Base-by-base conservation (phyloP, 192 early-diverging fungal species). In the Linnemannia schmuckeri region DNA sequence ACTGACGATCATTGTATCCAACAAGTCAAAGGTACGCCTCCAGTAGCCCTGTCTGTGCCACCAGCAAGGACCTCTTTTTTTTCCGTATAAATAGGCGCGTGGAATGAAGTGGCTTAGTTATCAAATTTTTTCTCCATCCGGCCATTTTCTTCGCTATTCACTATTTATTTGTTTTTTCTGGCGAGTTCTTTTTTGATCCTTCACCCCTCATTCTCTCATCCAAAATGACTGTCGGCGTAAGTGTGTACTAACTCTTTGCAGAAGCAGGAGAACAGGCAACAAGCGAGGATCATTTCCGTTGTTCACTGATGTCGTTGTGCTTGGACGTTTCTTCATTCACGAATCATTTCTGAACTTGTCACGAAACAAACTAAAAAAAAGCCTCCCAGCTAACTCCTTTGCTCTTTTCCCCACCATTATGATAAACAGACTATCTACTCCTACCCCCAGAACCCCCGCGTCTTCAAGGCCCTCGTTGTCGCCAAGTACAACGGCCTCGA, bases 401-500 rank as follows among this genome's bases (percentile, higher is more conserved):
- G 20, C 17, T 30, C 24, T 72, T 47, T 54, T 38, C n/a, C 44
- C 30, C 42, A 27, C 61, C 54, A 27, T 9, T 57, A 12, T 30
- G 24, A 66, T 9, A 9, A 33, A 55, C 85, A 91, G 90, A 93
- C 88, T 81, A 91, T 94, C 85, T 89, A 89, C 85, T 82, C 90
- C 44, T 91, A 96, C 89, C 93, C 94, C 78, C 88, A 93, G 85
- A 96, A 95, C 92, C 91, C 93, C 74, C 93, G 95, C 74, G 92
- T 93, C 79, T 90, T 88, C 88, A 91, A 94, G 88, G 90, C 92
- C 82, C 78, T 85, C 44, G 90, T 94, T 89, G 91, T 91, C 57
- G 97, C 96, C 88, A 91, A 94, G 82, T 95, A 95, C 88, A 94
- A 94, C 86, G 94, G 93, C 85, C 77, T 96, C 47, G 94, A 97